Base-by-base conservation (phyloP, 2,329 filamentous ascomycete genomes). In the Pseudonectria foliicola region DNA sequence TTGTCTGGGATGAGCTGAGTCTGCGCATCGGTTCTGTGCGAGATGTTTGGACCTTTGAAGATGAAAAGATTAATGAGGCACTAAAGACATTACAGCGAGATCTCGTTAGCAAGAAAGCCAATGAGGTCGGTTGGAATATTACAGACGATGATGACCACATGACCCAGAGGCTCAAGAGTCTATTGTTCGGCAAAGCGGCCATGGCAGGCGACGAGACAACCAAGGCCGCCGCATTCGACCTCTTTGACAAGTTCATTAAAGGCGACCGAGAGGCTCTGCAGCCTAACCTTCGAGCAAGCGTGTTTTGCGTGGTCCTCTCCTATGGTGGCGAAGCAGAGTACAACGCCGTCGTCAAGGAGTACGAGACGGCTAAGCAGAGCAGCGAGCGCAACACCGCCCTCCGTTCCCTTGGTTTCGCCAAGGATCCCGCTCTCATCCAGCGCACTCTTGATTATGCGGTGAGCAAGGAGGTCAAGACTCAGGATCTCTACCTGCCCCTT, bases 1-100 rank as follows among this genome's bases (percentile, higher is more conserved):
- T 95, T 26, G 90, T 96, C 3, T 96, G 90, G 90, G 88, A 86
- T 48, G 89, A 95, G 61, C 85, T 96, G 39, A 75, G 88, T 32
- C 75, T 82, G 29, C 81, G 88, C 30, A 74, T 95, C 39, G 77
- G 75, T 15, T 73, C 80, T n/a, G 74, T 96, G 25, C 83, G 89
- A 48, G 75, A 75, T 34, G 85, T 90, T 7, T 96, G 89, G 89
- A 70, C 90, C 46, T 62, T 62, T 29, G 87, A 95, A 60, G 83
- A 93, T 39, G 62, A 82, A 42, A 70, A 78, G 26, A 66, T 79
- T 32, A 81, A 77, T 47, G 77, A 89, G 43, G 85, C 83, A 5
- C 71, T 96, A 28, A 85, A 89, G 64, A 72, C 77, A 11, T 95
- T 95, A 71, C 82, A 93, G 57, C 75, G 81, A 44, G 76, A 85